Base-by-base conservation (phyloP, 148 eudicot genomes). In the Silene uniflora region DNA sequence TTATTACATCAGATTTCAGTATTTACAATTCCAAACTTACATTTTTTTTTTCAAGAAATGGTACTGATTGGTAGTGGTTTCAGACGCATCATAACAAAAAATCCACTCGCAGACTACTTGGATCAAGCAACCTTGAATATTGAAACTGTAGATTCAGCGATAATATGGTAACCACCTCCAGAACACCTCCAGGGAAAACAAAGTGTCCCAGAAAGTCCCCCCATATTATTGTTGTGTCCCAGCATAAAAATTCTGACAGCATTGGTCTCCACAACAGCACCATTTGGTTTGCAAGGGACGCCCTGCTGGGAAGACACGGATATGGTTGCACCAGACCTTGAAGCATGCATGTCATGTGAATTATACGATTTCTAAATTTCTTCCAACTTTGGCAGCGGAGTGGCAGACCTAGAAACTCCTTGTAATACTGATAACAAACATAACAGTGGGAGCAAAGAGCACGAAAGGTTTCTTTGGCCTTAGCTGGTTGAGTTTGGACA, bases 131-230 rank as follows among this genome's bases (percentile, higher is more conserved):
- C 22, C 39, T 62, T 49, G 25, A 73, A 9, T 46, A 10, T 56
- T 64, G 1, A 64, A 56, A 39, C 29, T 14, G 55, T 10, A 71
- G 23, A 76, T 29, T 12, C 32, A n/a, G 29, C 13, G 64, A 49
- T 22, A 25, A 42, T 46, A 12, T 22, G 23, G 18, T 17, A 69
- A n/a, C 67, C 79, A 92, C 98, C 99, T 96, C 99, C 32, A 98
- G 98, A 85, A 92, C 98, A 69, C 99, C 99, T 47, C 99, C 99
- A 39, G 99, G 99, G 73, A 96, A 96, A 59, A 96, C 99, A 76
- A 84, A 91, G 79, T 91, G 87, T 23, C 94, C 98, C 4, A 98
- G 97, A 71, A 91, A 96, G 80, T 96, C 97, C 52, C n/a, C 94
- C 98, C 67, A 96, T 98, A 70, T 92, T 89, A 67, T 87, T 77